A percentile compares a stretch with the other conserved stretches of the same genome.
Conservation (phyloP, 805 yeast genomes). For the Metschnikowia kunwiensis region DNA sequence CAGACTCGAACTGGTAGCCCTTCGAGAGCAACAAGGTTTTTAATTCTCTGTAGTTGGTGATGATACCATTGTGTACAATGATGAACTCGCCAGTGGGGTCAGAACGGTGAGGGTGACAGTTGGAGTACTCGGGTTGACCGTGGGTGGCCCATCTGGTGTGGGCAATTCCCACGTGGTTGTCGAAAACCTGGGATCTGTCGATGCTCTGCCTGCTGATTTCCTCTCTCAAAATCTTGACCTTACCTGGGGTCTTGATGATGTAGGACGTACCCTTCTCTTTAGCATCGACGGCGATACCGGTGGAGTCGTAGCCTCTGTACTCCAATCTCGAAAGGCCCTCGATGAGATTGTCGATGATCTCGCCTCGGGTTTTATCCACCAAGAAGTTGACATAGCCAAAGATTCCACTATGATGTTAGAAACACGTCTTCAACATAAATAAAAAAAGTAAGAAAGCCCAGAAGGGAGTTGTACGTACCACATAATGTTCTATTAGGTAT, state of each 20-base stretch:
- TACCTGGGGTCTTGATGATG: conserved; percentile 84
- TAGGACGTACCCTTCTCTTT: conserved; percentile 68
- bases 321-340: conserved; percentile 86
- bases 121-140: conserved; percentile 80
- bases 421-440: conserved; percentile 3
- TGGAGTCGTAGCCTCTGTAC: conserved; percentile 97
- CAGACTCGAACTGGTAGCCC: conserved; percentile 82
- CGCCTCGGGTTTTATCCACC: conserved; percentile 89
- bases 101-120: conserved; percentile 96
- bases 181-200: conserved; percentile 62
- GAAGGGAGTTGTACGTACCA: conserved; percentile 12
- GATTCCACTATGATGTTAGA: conserved; percentile 66
- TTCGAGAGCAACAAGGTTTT: conserved; percentile 75
- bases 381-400: conserved; percentile 96
- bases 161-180: conserved; percentile 92
- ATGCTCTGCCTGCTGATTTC: conserved; percentile 53
- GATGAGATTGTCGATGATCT: conserved; percentile 81
- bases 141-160: conserved; percentile 99
- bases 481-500: conserved; percentile 10
- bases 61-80: conserved; percentile 96
- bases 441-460: too few species aligned
- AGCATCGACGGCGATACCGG: conserved; percentile 95
- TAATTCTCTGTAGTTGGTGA: conserved; percentile 91
- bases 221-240: conserved; percentile 75
- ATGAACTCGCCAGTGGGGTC: conserved; percentile 80